Evolutionary conservation across 768 basidiomycete genomes (phyloP), one percentile per base, ranked within the genome.

Genomic region (Leucogyrophana mollusca): DNA sequence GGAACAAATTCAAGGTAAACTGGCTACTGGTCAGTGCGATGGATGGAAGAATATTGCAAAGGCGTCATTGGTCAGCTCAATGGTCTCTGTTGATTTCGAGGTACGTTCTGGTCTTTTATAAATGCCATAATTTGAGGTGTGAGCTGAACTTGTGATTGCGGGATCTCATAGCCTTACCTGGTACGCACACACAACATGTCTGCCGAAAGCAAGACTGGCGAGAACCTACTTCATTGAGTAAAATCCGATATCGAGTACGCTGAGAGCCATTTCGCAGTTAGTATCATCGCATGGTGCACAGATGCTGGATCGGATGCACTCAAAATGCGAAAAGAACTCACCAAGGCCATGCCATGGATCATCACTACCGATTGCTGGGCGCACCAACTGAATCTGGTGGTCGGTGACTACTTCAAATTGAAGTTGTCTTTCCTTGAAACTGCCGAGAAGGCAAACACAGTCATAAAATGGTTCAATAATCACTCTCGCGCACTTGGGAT

Each of bases 351-450:
- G 45, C 42, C 33, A 2, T 30, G 27, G 27, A 44, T 56, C 9
- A 48, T 58, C 16, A 47, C 47, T 33, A 43, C 49, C 33, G 40
- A 54, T 34, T 68, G 61, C 53, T 66, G 55, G 55, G 52, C 58
- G 1, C 60, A 62, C 43, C 65, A 69, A 51, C 53, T 62, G 11
- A 68, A 70, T 49, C 62, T 71, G 4, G 52, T 69, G 21, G 64
- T 69, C 23, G 67, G 69, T 7, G 67, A 72, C 43, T 60, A 58
- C 33, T 50, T 71, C 14, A 43, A 39, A n/a, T n/a, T 57, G 2
- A 43, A 47, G 22, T 10, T 25, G 17, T n/a, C 8, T 4, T 48
- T 65, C 33, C 38, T 56, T 9, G 41, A 48, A n/a, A 48, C 46
- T 24, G 49, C 62, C 21, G 45, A 54, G 9, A 2, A 47, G 3